phyloP scores from a whole-genome alignment of 768 basidiomycete species.

The Pisolithus marmoratus region DNA sequence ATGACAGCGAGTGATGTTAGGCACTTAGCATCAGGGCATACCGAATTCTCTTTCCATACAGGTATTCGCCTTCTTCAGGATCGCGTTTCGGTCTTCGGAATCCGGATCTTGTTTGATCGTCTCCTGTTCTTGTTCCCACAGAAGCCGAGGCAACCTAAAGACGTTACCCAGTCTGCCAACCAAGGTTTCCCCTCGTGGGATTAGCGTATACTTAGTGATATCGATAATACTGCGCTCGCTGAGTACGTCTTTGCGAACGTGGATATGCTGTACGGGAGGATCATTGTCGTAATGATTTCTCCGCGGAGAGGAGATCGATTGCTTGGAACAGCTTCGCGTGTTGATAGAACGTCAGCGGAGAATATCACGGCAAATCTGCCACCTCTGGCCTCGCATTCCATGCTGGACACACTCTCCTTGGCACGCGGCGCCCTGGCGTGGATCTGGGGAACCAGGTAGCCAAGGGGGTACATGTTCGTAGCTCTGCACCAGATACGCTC shows the following conservation, averaged over 20 bases:
- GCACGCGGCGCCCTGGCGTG: constrained; percentile 36
- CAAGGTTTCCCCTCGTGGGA: constrained; percentile 34
- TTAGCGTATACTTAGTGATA: constrained; percentile 28
- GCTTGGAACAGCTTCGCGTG: constrained; percentile 22
- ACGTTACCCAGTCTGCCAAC: no score
- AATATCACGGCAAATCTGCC: neutral
- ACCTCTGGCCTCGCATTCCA: constrained; percentile 33
- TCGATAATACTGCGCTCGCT: constrained; percentile 32
- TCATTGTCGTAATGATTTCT: constrained; percentile 23
- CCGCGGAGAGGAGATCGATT: constrained; percentile 27
- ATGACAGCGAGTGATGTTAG: no score
- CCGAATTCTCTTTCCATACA: no score
- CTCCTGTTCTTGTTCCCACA: no score
- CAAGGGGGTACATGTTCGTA: no score
- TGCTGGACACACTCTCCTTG: constrained; percentile 41
- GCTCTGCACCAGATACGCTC: no score
- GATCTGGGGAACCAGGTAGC: constrained; percentile 13
- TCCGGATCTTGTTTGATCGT: no score
- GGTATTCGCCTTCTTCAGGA: no score
- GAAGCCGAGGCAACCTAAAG: constrained; percentile 22
- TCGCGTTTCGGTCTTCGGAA: no score
- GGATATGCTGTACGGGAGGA: constrained; percentile 36
- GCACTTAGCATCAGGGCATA: no score
- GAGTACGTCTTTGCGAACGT: constrained; percentile 37
- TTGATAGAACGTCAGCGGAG: neutral